phyloP scores from a whole-genome alignment of 169 alveolate species.

The Eimeria tenella region DNA sequence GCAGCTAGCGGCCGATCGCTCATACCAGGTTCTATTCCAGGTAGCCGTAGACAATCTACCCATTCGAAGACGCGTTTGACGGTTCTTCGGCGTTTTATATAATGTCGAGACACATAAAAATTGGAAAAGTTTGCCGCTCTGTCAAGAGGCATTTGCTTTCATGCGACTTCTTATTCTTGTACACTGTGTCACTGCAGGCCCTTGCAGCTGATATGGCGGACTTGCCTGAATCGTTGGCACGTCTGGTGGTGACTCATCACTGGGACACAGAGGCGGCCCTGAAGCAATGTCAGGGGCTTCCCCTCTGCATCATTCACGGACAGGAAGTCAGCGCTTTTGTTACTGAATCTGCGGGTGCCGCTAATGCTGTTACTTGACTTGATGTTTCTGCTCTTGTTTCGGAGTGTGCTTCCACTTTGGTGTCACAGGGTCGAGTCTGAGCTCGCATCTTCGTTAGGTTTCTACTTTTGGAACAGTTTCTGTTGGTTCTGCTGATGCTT shows the following conservation, averaged over 20 bases:
- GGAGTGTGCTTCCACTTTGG: background rate
- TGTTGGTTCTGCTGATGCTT: background rate
- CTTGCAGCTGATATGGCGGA: slow-evolving; percentile 47
- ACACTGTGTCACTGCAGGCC: background rate
- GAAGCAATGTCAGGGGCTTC: background rate
- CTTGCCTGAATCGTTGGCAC: background rate
- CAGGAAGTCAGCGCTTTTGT: background rate
- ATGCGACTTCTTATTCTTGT: background rate
- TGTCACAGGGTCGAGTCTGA: background rate
- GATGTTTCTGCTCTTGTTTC: background rate
- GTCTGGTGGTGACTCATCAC: background rate
- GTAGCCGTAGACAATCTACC: background rate
- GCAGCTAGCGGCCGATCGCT: no score
- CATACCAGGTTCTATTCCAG: no score
- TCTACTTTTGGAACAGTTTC: background rate
- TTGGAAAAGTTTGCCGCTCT: no score
- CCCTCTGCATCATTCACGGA: slow-evolving; percentile 69
- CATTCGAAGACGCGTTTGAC: background rate
- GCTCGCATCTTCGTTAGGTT: background rate
- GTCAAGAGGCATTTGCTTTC: background rate
- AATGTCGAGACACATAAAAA: no score
- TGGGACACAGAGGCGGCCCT: slow-evolving; percentile 57
- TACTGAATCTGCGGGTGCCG: background rate
- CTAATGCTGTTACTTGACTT: background rate
- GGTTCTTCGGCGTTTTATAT: no score